Evolutionary conservation across 2,329 filamentous ascomycete species (phyloP).

Genomic region (Aspergillus aculeatus): DNA sequence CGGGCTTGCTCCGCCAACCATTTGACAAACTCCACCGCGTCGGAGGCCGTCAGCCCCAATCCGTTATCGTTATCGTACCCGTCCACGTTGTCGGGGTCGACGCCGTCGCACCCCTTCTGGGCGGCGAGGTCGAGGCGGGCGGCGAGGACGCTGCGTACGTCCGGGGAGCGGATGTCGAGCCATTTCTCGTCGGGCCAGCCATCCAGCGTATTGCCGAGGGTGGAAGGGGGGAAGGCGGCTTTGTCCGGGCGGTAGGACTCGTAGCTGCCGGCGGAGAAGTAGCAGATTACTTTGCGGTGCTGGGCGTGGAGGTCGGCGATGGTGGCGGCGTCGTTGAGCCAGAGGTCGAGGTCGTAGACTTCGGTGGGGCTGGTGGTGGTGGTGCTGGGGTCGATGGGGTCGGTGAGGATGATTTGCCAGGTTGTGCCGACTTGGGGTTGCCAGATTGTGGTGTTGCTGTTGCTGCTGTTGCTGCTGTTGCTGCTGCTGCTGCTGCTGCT

Average conservation of each 20-base stretch:
- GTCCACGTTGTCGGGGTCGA: constrained; percentile 72
- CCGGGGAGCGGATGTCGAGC: constrained; percentile 60
- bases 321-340: constrained; percentile 50
- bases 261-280: constrained; percentile 70
- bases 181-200: constrained; percentile 68
- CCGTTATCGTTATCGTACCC: constrained; percentile 65
- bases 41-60: constrained; percentile 55
- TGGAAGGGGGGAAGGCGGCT: constrained; percentile 55
- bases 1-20: constrained; percentile 61
- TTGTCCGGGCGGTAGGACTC: constrained; percentile 63
- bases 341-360: constrained; percentile 63
- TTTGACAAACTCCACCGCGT: constrained; percentile 59
- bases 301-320: constrained; percentile 50
- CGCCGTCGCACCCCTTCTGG: constrained; percentile 64
- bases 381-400: constrained; percentile 41
- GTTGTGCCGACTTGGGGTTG: constrained; percentile 52
- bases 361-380: constrained; percentile 47
- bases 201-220: constrained; percentile 46
- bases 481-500: constrained; percentile 18
- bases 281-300: constrained; percentile 67
- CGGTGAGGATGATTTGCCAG: constrained; percentile 63
- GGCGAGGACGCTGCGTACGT: constrained; percentile 65
- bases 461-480: background rate
- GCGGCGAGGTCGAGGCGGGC: constrained; percentile 58
- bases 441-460: constrained; percentile 44